Evolutionary conservation across 2,329 filamentous ascomycete species (phyloP).

Genomic region (Leptographium lundbergii): DNA sequence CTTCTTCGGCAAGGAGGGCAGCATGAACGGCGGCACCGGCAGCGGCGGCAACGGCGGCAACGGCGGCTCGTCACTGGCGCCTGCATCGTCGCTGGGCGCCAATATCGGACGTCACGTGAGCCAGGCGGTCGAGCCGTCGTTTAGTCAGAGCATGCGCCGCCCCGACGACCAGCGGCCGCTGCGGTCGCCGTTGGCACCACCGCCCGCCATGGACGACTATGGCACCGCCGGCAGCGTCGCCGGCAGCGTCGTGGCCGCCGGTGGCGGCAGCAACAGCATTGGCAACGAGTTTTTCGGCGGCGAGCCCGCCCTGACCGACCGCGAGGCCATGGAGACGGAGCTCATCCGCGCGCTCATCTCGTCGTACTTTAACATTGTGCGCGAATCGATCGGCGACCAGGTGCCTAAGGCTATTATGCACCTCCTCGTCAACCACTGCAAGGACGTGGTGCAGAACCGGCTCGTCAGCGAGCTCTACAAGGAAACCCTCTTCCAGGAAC

Average conservation of each 20-base stretch:
- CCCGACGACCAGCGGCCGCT: slow-evolving; percentile 40
- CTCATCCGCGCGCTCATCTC: slow-evolving; percentile 92
- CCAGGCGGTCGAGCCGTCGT: slow-evolving; percentile 66
- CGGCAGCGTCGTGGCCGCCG: slow-evolving; percentile 22
- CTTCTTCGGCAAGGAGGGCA: slow-evolving; percentile 93
- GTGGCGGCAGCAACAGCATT: too few species aligned
- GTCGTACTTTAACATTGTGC: slow-evolving; percentile 98
- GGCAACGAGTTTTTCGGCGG: slow-evolving; percentile 21
- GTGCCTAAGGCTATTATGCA: slow-evolving; percentile 99
- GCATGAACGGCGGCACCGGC: slow-evolving; percentile 14
- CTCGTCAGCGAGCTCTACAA: slow-evolving; percentile 93
- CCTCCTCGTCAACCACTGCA: slow-evolving; percentile 93
- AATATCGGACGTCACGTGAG: slow-evolving; percentile 52
- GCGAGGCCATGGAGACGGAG: slow-evolving; percentile 94
- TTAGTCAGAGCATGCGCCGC: slow-evolving; percentile 68
- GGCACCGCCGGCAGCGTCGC: slow-evolving; percentile 8
- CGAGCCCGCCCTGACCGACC: slow-evolving; percentile 83
- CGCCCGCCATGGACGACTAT: not conserved
- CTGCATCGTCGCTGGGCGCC: slow-evolving; percentile 10
- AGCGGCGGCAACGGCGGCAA: slow-evolving; percentile 6
- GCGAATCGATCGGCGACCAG: slow-evolving; percentile 96
- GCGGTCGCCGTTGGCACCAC: slow-evolving; percentile 30
- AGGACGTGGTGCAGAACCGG: slow-evolving; percentile 94
- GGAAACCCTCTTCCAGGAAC: slow-evolving; percentile 78
- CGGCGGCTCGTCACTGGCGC: not conserved